Evolutionary conservation across 1,284 basidiomycete genomes (phyloP), one percentile per base, ranked within the genome.

Genomic region (Leucoagaricus sp.): DNA sequence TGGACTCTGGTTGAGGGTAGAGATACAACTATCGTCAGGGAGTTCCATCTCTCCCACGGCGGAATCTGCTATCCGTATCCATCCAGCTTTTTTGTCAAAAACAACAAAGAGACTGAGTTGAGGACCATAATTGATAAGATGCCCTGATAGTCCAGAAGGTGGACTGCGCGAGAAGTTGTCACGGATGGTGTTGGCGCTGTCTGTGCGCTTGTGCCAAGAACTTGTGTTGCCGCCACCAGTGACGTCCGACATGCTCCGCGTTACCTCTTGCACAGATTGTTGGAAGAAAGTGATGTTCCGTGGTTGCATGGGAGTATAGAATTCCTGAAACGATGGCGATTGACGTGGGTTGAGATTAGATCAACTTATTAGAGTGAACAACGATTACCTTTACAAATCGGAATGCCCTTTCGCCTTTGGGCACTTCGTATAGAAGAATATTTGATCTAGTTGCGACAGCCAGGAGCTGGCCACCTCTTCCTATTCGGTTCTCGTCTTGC

Each of bases 11-110:
- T 57, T 47, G 9, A 57, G 29, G 9, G 55, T 6, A 12, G 55
- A 57, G n/a, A 57, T 23, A 17, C 46, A 51, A 40, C 55, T 57
- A 28, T 82, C 77, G 48, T 88, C 87, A 61, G 76, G 80, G 41
- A 91, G 71, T 49, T 88, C 85, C 34, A 92, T 75, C 67, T 93
- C 91, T 28, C 85, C 82, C 5, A 91, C 90, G 13, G 87, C 85
- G 38, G 91, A 83, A 69, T 93, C 90, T 2, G 83, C 82, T 33
- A 93, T 69, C 26, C 90, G 86, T 63, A 93, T 91, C 69, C 89
- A 75, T 21, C 85, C 83, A 1, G 89, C 89, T 65, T 89, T 92
- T 72, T 93, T 93, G 67, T 92, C 91, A 65, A 93, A 93, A 25
- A 86, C 74, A 55, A 91, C 83, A 63, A 92, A 92, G 10, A 93